Conservation (phyloP, 164 flowering plant species). For the Vitis amurensis region DNA sequence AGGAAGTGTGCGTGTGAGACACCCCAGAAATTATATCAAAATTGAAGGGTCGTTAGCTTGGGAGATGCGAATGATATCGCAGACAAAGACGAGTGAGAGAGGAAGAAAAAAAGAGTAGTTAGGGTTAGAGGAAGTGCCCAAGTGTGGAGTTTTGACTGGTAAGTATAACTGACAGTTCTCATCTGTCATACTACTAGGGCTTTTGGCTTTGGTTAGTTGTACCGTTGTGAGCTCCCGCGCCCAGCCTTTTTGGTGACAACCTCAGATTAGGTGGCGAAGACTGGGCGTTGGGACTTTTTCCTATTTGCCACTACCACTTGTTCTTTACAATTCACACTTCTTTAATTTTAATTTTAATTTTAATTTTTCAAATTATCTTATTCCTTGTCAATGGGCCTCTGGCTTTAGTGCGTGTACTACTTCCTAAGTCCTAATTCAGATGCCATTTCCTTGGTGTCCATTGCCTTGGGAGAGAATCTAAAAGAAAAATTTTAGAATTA, state of each 20-base stretch:
- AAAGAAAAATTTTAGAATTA: no score
- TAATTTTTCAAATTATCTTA: no score
- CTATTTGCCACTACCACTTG: no score
- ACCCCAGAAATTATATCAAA: conserved; percentile 6
- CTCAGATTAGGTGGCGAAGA: conserved; percentile 11
- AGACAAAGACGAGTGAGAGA: conserved; percentile 4
- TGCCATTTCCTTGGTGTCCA: no score
- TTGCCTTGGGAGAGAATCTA: no score
- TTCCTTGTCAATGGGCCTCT: no score
- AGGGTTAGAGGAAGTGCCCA: conserved; percentile 3
- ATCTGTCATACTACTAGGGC: background rate
- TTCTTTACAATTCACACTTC: no score
- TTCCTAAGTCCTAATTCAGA: no score
- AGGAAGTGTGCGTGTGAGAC: background rate
- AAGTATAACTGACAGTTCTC: conserved; percentile 57
- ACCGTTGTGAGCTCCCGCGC: background rate
- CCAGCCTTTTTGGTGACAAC: background rate
- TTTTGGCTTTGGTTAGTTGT: conserved; percentile 19
- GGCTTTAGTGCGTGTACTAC: no score
- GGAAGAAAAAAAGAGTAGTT: conserved; percentile 1
- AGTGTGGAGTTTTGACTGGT: conserved; percentile 48
- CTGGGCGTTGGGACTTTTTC: conserved; percentile 13
- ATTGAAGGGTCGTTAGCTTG: conserved; percentile 25
- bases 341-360: no score
- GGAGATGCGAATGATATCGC: background rate